A percentile compares a stretch with the other conserved stretches of the same genome.
Evolutionary conservation across 164 flowering plant species (phyloP).

Genomic region (Macadamia tetraphylla): DNA sequence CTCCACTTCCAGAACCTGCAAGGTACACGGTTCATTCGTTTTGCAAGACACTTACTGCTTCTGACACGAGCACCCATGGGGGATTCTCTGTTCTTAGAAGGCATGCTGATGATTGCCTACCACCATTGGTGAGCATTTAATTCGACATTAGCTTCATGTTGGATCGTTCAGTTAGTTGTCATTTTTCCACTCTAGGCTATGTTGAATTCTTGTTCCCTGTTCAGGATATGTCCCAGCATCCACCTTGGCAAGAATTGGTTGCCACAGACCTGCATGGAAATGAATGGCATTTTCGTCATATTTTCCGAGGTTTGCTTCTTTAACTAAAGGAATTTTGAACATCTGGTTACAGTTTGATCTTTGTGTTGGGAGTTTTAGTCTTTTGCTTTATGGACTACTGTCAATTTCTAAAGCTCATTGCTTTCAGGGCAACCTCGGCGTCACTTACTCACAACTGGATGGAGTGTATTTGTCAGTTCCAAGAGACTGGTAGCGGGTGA

Average conservation of each 20-base stretch:
- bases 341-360: no score
- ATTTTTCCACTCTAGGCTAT: neutral
- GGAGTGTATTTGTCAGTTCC: slow-evolving; percentile 92
- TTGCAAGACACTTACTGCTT: slow-evolving; percentile 94
- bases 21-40: slow-evolving; percentile 68
- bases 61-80: slow-evolving; percentile 98
- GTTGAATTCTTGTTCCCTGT: slow-evolving; percentile 11
- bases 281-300: slow-evolving; percentile 94
- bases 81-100: slow-evolving; percentile 95
- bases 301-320: slow-evolving; percentile 63
- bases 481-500: slow-evolving; percentile 90
- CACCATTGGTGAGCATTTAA: slow-evolving; percentile 60
- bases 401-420: slow-evolving; percentile 1
- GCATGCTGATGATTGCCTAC: slow-evolving; percentile 96
- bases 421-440: slow-evolving; percentile 87
- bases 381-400: neutral
- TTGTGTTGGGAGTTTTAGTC: no score
- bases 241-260: slow-evolving; percentile 91
- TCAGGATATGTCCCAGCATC: slow-evolving; percentile 94
- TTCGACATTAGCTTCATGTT: neutral
- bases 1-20: slow-evolving; percentile 66
- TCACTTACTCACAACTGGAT: slow-evolving; percentile 85
- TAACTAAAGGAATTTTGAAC: no score
- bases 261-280: slow-evolving; percentile 80
- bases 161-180: neutral